These are phyloP conservation scores for Botryotinia narcissicola DNA, from an alignment of 2,329 filamentous ascomycete genomes.

Conservation along the genomic window DNA sequence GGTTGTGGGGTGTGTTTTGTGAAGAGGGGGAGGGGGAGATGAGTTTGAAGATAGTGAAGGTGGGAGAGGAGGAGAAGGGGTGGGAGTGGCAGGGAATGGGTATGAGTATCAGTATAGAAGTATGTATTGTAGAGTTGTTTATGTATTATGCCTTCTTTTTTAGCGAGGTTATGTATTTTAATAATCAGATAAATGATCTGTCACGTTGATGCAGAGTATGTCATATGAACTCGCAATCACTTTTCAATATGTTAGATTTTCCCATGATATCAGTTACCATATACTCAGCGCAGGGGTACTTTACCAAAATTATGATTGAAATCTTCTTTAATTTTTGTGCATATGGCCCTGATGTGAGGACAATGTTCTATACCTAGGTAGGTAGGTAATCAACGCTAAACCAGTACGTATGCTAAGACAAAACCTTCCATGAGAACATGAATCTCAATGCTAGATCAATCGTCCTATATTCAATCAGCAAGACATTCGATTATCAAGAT, in stretches of 20 bases:
- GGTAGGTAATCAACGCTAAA: background rate
- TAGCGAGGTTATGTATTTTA: background rate
- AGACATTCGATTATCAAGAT: background rate
- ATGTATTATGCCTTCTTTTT: background rate
- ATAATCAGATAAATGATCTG: rapidly evolving
- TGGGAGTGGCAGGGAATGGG: background rate
- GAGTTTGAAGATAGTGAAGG: no score
- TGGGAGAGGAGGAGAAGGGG: no score
- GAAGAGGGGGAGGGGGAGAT: no score
- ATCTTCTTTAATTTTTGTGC: background rate
- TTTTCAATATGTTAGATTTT: background rate
- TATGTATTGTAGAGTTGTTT: background rate
- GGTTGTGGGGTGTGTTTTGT: background rate
- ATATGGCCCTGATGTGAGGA: background rate
- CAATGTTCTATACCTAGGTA: background rate
- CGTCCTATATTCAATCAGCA: background rate
- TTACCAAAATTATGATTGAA: rapidly evolving
- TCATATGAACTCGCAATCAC: background rate
- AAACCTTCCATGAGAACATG: background rate
- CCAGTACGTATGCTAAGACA: background rate
- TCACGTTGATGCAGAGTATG: background rate
- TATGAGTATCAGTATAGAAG: background rate
- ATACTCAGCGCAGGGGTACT: background rate
- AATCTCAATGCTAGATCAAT: background rate
- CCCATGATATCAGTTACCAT: background rate